These are phyloP conservation scores for Globisporangium echinulatum DNA, from an alignment of 352 stramenopile species.

Conservation along the genomic window DNA sequence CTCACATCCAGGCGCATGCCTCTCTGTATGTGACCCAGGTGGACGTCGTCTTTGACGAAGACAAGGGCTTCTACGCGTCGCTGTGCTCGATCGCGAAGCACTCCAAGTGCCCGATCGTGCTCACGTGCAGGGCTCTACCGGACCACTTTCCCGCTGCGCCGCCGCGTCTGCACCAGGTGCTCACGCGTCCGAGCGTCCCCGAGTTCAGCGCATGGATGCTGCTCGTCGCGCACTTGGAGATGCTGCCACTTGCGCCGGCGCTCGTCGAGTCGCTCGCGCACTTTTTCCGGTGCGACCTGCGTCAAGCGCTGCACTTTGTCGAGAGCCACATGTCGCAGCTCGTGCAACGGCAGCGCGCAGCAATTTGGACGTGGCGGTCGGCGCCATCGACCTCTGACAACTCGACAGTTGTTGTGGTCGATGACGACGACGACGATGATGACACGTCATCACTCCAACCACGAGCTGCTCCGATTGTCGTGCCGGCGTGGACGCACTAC, in stretches of 20 bases:
- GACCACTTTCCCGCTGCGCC: constrained; percentile 51
- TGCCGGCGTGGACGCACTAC: constrained; percentile 50
- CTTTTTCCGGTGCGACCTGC: constrained; percentile 61
- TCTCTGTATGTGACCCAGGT: constrained; percentile 17
- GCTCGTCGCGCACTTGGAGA: constrained; percentile 54
- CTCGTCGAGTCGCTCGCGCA: constrained; percentile 37
- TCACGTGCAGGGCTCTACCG: constrained; percentile 57
- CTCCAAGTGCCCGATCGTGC: constrained; percentile 75
- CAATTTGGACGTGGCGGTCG: constrained; percentile 14
- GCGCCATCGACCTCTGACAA: no score
- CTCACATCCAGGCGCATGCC: not conserved
- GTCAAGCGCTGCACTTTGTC: constrained; percentile 66
- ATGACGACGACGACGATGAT: constrained; percentile 1
- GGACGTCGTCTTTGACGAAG: constrained; percentile 73
- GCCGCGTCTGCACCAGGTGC: constrained; percentile 28
- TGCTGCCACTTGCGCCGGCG: constrained; percentile 26
- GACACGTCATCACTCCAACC: no score
- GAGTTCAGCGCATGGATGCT: constrained; percentile 68
- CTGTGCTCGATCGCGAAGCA: constrained; percentile 74
- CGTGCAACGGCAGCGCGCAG: constrained; percentile 5
- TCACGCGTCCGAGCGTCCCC: constrained; percentile 33
- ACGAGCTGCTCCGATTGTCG: not conserved
- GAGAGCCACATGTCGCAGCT: constrained; percentile 34
- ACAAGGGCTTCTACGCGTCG: constrained; percentile 70
- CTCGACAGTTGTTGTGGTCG: not conserved